Evolutionary conservation across 2,329 filamentous ascomycete genomes (phyloP).

Genomic region (Trichoderma simmonsii): DNA sequence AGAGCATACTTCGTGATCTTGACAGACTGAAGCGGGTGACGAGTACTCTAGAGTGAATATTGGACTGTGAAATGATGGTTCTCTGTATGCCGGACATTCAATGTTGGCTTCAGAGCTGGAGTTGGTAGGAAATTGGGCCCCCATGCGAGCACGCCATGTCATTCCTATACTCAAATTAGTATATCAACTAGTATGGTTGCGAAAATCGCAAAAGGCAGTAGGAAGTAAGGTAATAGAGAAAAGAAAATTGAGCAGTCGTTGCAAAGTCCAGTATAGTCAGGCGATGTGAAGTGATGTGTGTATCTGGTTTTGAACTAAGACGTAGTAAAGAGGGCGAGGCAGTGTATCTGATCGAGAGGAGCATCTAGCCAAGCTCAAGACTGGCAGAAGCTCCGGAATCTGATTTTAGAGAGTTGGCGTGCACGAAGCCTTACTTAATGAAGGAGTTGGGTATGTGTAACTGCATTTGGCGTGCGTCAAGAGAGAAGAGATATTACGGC

Average conservation of each 20-base stretch:
- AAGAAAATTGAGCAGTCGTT: neutral
- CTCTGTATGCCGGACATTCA: neutral
- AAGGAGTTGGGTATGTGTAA: neutral
- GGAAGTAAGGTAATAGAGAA: neutral
- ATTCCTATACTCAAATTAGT: neutral
- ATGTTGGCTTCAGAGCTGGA: neutral
- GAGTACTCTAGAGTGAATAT: neutral
- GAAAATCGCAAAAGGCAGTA: neutral
- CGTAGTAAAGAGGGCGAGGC: neutral
- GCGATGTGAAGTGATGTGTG: neutral
- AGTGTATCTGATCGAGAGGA: neutral
- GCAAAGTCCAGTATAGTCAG: neutral
- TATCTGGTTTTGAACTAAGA: neutral
- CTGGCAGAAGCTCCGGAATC: neutral
- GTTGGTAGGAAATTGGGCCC: neutral
- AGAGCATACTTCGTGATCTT: neutral
- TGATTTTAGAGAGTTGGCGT: neutral
- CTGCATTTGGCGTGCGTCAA: slow-evolving; percentile 17
- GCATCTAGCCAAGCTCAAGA: neutral
- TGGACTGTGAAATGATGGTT: neutral
- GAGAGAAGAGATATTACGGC: slow-evolving; percentile 32
- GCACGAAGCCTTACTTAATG: neutral
- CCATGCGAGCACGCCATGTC: neutral
- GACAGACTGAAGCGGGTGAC: neutral
- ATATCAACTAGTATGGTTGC: neutral